Base-by-base conservation (phyloP, 257 asterid genomes). In the Striga asiatica region DNA sequence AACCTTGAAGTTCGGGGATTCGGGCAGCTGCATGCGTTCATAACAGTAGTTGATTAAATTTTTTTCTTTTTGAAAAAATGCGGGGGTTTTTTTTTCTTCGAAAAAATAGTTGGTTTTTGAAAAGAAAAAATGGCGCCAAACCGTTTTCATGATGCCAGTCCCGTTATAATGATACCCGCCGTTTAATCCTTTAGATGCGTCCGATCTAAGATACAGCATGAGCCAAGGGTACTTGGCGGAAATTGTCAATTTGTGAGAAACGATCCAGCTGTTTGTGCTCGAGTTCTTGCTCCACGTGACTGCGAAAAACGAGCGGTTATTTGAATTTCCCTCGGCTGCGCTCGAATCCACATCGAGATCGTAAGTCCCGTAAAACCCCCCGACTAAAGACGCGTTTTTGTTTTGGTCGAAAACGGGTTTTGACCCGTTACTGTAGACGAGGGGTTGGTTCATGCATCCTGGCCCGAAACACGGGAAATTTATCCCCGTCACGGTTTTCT, bases 381-480 rank as follows among this genome's bases (percentile, higher is more conserved):
- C 96, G 46, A 62, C 73, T 45, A 87, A 56, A 70, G 83, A 77
- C 16, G 37, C 56, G 17, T 65, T 66, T 8, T 2, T 0, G 45
- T 3, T 9, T 9, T 8, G n/a, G 5, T 54, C 11, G 16, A 42
- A 68, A 21, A 43, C 76, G 12, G 63, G 10, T 43, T 58, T 69
- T 52, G 96, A 77, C 60, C 41, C 54, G 45, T 81, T 81, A 64
- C 72, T 88, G 70, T 74, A 82, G 54, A 83, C 73, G 13, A 86
- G 78, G 20, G 95, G 95, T 60, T 83, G 94, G 70, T 87, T 87
- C 96, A 87, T 87, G 64, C 96, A 83, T 23, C 96, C 96, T 66
- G 74, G 35, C 0, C 96, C 96, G 54, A 87, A 87, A 67, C 96
- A 87, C 32, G 96, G 96, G 46, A 87, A 87, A 61, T 5, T 78